Base-by-base conservation (phyloP, 495 filamentous ascomycete genomes). In the Xylaria telfairii region DNA sequence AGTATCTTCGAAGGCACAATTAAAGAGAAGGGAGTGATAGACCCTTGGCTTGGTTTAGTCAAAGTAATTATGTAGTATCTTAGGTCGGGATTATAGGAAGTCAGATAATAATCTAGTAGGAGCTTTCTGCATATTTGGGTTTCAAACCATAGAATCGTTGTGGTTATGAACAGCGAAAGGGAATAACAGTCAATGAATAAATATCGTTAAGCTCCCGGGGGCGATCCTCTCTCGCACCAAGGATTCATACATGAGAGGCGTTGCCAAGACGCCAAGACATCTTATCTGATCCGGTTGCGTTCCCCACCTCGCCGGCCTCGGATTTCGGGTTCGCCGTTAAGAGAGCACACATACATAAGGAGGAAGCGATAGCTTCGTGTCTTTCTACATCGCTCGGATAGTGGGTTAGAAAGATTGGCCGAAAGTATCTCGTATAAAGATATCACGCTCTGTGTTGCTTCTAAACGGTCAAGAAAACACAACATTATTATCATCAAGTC, bases 251-350 rank as follows among this genome's bases (percentile, higher is more conserved):
- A 53, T 21, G 15, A 42, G 24, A 26, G 4, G 1, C 37, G 8
- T 42, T 41, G n/a, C n/a, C n/a, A n/a, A n/a, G n/a, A n/a, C 28
- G 64, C 64, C 64, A 66, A 66, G 64, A 51, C 64, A 24, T 66
- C 46, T 66, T 66, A 66, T 66, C 64, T 66, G 64, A 66, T 66
- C 64, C 64, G 64, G 21, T 4, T 15, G 12, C 19, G 28, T 34
- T 37, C 44, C 28, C 63, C 30, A 26, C 39, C 39, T 8, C 15
- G 30, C 30, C 64, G 63, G 63, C 15, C n/a, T 37, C 46, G 9
- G 49, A 28, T 9, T 53, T 34, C 64, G 28, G 30, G 10, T 19
- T 26, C 63, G 37, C 21, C 26, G 15, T 41, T 63, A 62, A 62
- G 17, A 34, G 34, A 26, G 37, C 1, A 13, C 12, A 39, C 3